Conservation (phyloP, 805 yeast genomes). For the Wickerhamiella azyma region DNA sequence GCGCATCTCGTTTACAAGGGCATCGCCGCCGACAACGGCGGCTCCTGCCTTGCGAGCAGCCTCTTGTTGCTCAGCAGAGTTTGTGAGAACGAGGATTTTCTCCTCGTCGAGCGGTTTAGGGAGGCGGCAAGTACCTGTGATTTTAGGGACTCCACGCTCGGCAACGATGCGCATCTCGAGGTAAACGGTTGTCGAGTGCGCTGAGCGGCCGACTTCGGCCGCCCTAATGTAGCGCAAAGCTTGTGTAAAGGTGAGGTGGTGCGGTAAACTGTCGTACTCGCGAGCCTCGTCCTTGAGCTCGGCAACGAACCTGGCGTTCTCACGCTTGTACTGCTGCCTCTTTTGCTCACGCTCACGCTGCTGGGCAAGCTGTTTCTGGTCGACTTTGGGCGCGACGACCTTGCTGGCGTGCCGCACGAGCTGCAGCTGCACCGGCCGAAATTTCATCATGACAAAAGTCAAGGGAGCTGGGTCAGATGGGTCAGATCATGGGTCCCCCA, state of each 20-base stretch:
- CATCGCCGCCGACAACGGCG: conserved; percentile 54
- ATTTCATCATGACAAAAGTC: neutral
- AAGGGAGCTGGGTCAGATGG: too few species aligned
- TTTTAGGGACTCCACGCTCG: conserved; percentile 64
- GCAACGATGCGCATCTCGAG: conserved; percentile 50
- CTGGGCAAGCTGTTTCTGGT: conserved; percentile 23
- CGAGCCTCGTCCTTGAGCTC: conserved; percentile 27
- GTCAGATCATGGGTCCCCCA: too few species aligned
- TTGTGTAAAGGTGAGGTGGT: conserved; percentile 54
- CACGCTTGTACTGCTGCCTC: conserved; percentile 22
- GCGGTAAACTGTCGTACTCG: conserved; percentile 37
- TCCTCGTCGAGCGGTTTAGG: conserved; percentile 61
- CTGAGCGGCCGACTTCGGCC: conserved; percentile 76
- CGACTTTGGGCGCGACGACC: conserved; percentile 19
- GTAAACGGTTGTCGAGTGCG: conserved; percentile 54
- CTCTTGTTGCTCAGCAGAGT: conserved; percentile 37
- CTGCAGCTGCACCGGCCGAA: neutral
- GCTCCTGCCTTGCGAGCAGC: conserved; percentile 50
- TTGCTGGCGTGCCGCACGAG: conserved; percentile 10
- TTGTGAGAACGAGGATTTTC: conserved; percentile 55
- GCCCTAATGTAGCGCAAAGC: conserved; percentile 78
- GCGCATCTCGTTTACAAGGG: conserved; percentile 48
- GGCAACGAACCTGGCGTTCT: conserved; percentile 16
- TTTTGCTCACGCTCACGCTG: conserved; percentile 25
- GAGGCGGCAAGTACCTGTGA: conserved; percentile 56